Base-by-base conservation (phyloP, 1,284 basidiomycete species). In the Cutaneotrichosporon sp. region DNA sequence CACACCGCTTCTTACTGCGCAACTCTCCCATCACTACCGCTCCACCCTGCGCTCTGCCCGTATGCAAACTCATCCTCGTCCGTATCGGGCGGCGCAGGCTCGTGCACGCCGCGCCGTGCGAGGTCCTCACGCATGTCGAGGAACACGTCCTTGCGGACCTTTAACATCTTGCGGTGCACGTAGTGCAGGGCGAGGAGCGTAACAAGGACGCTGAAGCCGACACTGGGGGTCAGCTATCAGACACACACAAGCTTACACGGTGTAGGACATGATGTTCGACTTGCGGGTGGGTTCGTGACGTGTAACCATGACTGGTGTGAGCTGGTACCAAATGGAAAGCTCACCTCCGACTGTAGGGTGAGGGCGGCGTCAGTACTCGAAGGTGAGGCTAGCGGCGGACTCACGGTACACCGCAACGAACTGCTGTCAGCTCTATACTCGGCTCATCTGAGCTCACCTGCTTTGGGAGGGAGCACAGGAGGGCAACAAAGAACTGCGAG, bases 261-360 rank as follows among this genome's bases (percentile, higher is more conserved):
- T 60, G 51, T 70, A 66, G 20, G 68, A 69, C 25, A 74, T 64
- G 45, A 69, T 58, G 45, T 64, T 64, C 0, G 66, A 66, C 42
- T 68, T 63, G 13, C 47, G 49, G 8, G 51, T 27, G 20, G 54
- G 24, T 5, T 9, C 71, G 84, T 45, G 90, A 78, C 4, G 90
- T 86, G 33, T 81, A 72, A 64, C 87, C 83, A 65, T 85, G 87
- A 67, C 89, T 85, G 36, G 60, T 52, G 47, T 59, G 5, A 56
- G 65, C 62, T 5, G 31, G 7, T 16, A 9, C 5, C 4, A 36
- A 29, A 16, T 42, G 4, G 24, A 13, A 24, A 50, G 55, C 65
- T 50, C 16, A 64, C 66, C 63, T 54, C 69, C 69, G 11, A 70
- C 67, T 62, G 51, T 25, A 27, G 20, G 10, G 54, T 29, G 27